Conservation (phyloP, 257 asterid genomes). For the Penstemon eatonii region DNA sequence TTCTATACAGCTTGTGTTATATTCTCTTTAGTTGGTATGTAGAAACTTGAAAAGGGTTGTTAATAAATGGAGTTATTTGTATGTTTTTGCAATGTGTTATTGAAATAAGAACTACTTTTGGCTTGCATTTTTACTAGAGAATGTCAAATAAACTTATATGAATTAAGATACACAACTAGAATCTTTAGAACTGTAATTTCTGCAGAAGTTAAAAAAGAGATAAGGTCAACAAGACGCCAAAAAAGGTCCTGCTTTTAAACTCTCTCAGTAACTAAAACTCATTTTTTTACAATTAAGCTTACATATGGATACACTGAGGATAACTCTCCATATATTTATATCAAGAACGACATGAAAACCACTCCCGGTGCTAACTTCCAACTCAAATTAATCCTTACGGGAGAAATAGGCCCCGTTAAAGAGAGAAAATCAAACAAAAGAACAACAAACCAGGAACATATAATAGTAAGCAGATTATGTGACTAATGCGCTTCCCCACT, state of each 20-base stretch:
- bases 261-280: constrained; percentile 3
- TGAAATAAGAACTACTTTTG: no score
- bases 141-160: no score
- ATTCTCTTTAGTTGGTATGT: no score
- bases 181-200: background rate
- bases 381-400: constrained; percentile 10
- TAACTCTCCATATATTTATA: constrained; percentile 16
- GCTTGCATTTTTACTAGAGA: no score
- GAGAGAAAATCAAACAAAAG: constrained; percentile 21
- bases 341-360: constrained; percentile 1
- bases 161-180: no score
- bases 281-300: constrained; percentile 27
- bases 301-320: constrained; percentile 1
- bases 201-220: background rate
- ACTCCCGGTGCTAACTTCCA: background rate
- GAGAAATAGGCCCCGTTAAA: constrained; percentile 26
- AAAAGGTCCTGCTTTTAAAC: background rate
- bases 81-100: no score
- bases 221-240: background rate
- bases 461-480: constrained; percentile 17
- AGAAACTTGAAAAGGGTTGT: no score
- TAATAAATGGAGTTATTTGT: no score
- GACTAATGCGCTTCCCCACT: constrained; percentile 9
- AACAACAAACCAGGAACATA: constrained; percentile 15
- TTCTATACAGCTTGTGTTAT: no score